Percentiles rank a stretch among this genome's conserved stretches.
These are phyloP conservation scores for Fomes fomentarius DNA, from an alignment of 1,284 basidiomycete genomes.

Conservation along the genomic window DNA sequence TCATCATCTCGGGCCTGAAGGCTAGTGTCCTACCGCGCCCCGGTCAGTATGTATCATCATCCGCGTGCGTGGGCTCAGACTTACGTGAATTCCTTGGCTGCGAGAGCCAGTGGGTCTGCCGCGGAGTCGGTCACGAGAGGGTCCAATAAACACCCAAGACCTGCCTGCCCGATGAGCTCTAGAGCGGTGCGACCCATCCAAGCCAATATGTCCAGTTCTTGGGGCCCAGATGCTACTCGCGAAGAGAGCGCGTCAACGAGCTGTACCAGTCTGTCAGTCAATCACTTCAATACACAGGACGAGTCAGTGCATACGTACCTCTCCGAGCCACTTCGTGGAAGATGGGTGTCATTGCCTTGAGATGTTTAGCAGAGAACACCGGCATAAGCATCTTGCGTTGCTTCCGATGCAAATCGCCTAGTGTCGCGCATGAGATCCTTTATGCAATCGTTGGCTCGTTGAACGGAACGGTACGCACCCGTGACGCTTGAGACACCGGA, in stretches of 20 bases:
- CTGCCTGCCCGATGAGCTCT: constrained; percentile 43
- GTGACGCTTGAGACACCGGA: neutral
- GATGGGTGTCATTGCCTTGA: constrained; percentile 8
- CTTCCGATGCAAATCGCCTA: constrained; percentile 14
- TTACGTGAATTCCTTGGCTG: constrained; percentile 28
- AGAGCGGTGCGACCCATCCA: constrained; percentile 41
- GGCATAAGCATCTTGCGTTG: constrained; percentile 21
- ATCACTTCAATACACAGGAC: neutral
- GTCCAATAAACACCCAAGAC: constrained; percentile 42
- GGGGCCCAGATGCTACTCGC: constrained; percentile 17
- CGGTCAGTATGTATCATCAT: neutral
- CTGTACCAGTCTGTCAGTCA: neutral
- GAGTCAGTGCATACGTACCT: neutral
- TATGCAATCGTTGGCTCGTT: too few species aligned
- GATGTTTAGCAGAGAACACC: constrained; percentile 12
- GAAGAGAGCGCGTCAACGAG: constrained; percentile 26
- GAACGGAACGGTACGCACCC: neutral
- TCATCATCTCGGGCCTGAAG: neutral
- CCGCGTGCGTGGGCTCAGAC: neutral
- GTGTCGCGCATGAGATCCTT: too few species aligned
- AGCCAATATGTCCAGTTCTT: constrained; percentile 38
- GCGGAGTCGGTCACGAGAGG: constrained; percentile 32
- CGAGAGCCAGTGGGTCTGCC: constrained; percentile 28
- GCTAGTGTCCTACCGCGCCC: neutral
- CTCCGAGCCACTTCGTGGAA: constrained; percentile 15